Evolutionary conservation across 2,329 filamentous ascomycete species (phyloP), one percentile per base, ranked within the genome.

Genomic region (Colletotrichum lindemuthianum): DNA sequence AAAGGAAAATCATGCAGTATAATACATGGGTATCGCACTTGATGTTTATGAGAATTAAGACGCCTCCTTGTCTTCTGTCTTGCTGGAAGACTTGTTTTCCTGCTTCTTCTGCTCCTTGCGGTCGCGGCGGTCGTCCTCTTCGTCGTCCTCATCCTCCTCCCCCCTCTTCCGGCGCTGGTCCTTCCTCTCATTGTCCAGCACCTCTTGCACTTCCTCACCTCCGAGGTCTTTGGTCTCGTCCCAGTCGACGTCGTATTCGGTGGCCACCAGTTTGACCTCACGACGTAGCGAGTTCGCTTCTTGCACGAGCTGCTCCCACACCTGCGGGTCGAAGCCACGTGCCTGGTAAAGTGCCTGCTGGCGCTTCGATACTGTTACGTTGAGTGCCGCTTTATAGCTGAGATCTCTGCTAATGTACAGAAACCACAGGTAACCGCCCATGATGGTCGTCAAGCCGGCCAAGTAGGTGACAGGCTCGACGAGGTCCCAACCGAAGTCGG

Each of bases 391-490:
- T 69, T 91, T 90, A 81, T 97, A 97, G 68, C 88, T 92, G 10
- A 97, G 89, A 77, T 97, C 93, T 16, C 92, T 88, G 78, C 94
- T 96, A 80, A 97, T 92, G 78, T 94, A 97, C 11, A 97, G 81
- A 75, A 97, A 97, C 92, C 93, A 97, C 58, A 97, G 82, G 72
- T 97, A 97, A 69, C 93, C 94, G 8, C 90, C 90, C 81, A 97
- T 96, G 72, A 97, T 87, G 11, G 91, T 93, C 1, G 89, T 88
- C 68, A 97, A 82, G n/a, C 93, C 92, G 2, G 92, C 93, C 13
- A 97, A 87, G 73, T 97, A 97, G 39, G 93, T 97, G 2, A 97
- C 88, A 0, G 93, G 93, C 77, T 97, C 93, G 82, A 97, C 93
- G 7, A 93, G 86, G 71, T 97, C 93, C 93, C 93, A 97, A 6